Percentiles rank a stretch among this genome's conserved stretches.
Evolutionary conservation across 2,329 filamentous ascomycete species (phyloP).

Genomic region (Trichothecium roseum): DNA sequence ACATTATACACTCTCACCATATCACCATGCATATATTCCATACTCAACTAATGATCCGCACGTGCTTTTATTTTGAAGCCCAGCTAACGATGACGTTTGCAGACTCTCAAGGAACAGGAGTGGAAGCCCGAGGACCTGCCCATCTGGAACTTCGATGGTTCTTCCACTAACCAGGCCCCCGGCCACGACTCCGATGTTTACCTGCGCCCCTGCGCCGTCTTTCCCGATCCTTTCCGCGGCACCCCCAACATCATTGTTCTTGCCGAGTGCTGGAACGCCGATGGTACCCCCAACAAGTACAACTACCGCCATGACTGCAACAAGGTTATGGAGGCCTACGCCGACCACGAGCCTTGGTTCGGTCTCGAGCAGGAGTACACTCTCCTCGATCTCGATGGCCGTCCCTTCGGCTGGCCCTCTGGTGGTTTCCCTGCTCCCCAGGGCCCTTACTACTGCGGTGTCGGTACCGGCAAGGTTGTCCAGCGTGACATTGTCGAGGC

Average conservation of each 20-base stretch:
- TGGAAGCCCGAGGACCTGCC: constrained; percentile 43
- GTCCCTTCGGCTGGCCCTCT: constrained; percentile 65
- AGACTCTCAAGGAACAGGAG: constrained; percentile 41
- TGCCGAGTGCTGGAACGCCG: constrained; percentile 86
- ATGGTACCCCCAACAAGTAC: constrained; percentile 95
- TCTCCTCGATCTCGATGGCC: constrained; percentile 63
- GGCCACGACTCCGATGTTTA: constrained; percentile 97
- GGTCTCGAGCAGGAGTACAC: constrained; percentile 97
- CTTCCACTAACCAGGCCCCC: constrained; percentile 82
- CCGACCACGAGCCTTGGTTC: constrained; percentile 84
- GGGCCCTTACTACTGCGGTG: constrained; percentile 62
- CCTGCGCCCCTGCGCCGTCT: constrained; percentile 82
- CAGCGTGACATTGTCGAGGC: constrained; percentile 92
- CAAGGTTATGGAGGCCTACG: constrained; percentile 82
- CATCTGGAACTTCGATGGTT: constrained; percentile 57
- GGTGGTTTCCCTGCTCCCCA: constrained; percentile 77
- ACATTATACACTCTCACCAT: no score
- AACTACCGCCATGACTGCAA: constrained; percentile 91
- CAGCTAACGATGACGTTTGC: constrained; percentile 9
- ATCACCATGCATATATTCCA: no score
- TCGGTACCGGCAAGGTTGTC: constrained; percentile 92
- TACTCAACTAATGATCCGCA: no score
- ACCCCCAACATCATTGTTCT: constrained; percentile 91
- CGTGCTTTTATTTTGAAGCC: background rate
- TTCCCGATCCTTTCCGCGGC: constrained; percentile 82